Conservation (phyloP, 805 yeast species). For the Candida incommunis region DNA sequence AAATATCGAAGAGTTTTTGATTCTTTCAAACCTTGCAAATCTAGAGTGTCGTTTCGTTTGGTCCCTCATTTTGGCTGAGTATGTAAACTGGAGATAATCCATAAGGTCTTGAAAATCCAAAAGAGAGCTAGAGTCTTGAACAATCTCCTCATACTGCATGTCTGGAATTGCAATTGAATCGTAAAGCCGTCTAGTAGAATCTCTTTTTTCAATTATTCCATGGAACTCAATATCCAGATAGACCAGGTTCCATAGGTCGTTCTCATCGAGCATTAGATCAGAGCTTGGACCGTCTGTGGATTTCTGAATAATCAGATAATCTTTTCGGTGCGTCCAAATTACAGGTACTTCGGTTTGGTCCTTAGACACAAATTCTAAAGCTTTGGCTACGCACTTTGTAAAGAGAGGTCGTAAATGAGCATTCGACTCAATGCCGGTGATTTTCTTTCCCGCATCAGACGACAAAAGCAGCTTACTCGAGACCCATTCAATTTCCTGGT, state of each 20-base stretch:
- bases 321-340: constrained; percentile 91
- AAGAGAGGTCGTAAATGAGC: constrained; percentile 30
- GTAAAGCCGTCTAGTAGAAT: constrained; percentile 42
- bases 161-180: constrained; percentile 43
- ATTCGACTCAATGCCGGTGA: constrained; percentile 21
- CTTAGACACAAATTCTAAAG: constrained; percentile 58
- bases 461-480: constrained; percentile 37
- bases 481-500: constrained; percentile 68
- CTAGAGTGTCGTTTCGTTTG: constrained; percentile 27
- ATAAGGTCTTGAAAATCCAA: constrained; percentile 78
- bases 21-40: constrained; percentile 27
- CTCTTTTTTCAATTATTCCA: constrained; percentile 62
- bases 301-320: constrained; percentile 40
- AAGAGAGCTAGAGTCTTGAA: constrained; percentile 43
- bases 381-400: constrained; percentile 50
- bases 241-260: constrained; percentile 86
- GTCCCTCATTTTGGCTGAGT: constrained; percentile 45
- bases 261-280: constrained; percentile 33
- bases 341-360: constrained; percentile 87
- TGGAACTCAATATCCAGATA: constrained; percentile 81
- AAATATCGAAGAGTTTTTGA: constrained; percentile 49
- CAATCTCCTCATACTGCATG: constrained; percentile 39
- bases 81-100: constrained; percentile 67
- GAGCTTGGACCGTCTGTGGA: constrained; percentile 6
- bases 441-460: not conserved